These are phyloP conservation scores for Hapsidospora chrysogenum DNA, from an alignment of 495 filamentous ascomycete species.

Conservation along the genomic window DNA sequence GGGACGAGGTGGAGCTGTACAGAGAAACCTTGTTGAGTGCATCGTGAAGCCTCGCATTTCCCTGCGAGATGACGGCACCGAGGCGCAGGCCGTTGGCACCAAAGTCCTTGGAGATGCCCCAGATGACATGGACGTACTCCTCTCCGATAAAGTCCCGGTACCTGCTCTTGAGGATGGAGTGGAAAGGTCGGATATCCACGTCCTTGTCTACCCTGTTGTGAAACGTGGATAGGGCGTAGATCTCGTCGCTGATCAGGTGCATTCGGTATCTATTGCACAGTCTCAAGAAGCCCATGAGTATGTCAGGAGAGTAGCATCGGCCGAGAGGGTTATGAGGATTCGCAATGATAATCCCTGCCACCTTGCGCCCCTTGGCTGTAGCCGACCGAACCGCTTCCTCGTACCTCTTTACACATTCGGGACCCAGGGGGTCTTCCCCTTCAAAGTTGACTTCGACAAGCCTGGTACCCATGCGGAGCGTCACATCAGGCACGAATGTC, in stretches of 20 bases:
- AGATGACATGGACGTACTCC: conserved; percentile 21
- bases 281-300: conserved; percentile 1
- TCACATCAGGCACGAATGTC: conserved; percentile 4
- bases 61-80: conserved; percentile 13
- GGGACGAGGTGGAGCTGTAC: conserved; percentile 27
- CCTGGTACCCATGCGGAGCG: conserved; percentile 9
- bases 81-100: conserved; percentile 22
- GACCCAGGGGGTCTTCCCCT: conserved; percentile 19
- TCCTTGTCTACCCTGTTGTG: conserved; percentile 4
- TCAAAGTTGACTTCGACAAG: conserved; percentile 20
- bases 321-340: conserved; percentile 16
- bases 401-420: conserved; percentile 19
- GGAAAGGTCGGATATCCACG: conserved; percentile 10
- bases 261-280: conserved; percentile 11
- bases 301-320: conserved; percentile 10
- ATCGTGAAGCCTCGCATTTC: conserved; percentile 4
- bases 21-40: conserved; percentile 22
- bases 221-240: conserved; percentile 15
- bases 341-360: conserved; percentile 29
- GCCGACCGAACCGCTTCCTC: conserved; percentile 17
- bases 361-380: conserved; percentile 7
- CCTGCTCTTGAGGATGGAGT: conserved; percentile 18
- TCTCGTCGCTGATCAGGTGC: conserved; percentile 17
- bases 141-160: conserved; percentile 12
- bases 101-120: conserved; percentile 28